Conservation (phyloP, 2,329 filamentous ascomycete species). For the Xylariaceae sp. region DNA sequence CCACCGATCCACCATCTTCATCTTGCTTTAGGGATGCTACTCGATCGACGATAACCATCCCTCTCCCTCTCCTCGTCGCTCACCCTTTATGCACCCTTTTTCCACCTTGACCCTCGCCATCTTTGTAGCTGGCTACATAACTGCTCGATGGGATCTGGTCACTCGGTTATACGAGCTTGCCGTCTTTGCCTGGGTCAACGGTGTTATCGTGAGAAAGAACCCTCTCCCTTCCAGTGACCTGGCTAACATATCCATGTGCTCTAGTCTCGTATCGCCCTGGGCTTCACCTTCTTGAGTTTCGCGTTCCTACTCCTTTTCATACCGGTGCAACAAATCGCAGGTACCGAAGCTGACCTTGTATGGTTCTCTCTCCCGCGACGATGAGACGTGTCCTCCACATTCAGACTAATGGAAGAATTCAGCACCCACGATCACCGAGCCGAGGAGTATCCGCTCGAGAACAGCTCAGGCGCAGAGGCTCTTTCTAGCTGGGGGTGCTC, state of each 20-base stretch:
- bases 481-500: conserved; percentile 70
- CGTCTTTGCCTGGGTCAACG: conserved; percentile 98
- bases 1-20: background rate
- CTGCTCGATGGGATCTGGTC: conserved; percentile 97
- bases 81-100: conserved; percentile 87
- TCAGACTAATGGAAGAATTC: conserved; percentile 34
- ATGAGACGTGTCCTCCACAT: background rate
- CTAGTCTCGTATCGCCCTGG: conserved; percentile 84
- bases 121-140: conserved; percentile 99
- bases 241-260: conserved; percentile 1
- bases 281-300: conserved; percentile 80
- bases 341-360: conserved; percentile 81
- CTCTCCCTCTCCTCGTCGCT: conserved; percentile 13
- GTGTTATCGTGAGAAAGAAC: conserved; percentile 76
- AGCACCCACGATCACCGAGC: conserved; percentile 83
- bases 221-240: background rate
- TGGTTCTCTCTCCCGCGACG: conserved; percentile 43
- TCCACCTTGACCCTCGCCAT: conserved; percentile 94
- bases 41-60: conserved; percentile 52
- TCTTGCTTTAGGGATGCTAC: conserved; percentile 35
- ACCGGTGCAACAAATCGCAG: conserved; percentile 82
- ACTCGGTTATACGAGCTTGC: conserved; percentile 96
- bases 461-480: conserved; percentile 91
- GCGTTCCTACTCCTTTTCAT: conserved; percentile 86
- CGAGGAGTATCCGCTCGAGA: conserved; percentile 92